These are phyloP conservation scores for Camellia japonica DNA, from an alignment of 148 eudicot genomes.

Conservation along the genomic window DNA sequence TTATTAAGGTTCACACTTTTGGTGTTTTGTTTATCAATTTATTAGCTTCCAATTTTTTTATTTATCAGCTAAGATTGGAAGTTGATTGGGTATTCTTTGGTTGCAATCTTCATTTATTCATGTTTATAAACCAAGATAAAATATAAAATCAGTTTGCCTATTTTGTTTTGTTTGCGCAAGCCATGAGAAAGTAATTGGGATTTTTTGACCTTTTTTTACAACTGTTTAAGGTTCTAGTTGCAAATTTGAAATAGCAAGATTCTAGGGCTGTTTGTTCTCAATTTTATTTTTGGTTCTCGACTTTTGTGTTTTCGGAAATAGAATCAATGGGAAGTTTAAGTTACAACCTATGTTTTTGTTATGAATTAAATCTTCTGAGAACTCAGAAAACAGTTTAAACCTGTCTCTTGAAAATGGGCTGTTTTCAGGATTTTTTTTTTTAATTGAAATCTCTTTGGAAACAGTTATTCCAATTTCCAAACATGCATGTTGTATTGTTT, in stretches of 20 bases:
- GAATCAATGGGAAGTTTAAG: neutral
- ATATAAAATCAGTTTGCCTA: neutral
- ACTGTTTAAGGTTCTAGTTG: conserved; percentile 5
- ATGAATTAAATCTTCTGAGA: neutral
- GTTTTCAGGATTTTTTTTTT: neutral
- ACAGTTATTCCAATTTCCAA: neutral
- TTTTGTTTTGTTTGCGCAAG: neutral
- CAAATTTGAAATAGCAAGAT: neutral
- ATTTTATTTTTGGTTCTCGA: neutral
- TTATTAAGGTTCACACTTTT: neutral
- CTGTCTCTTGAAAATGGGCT: neutral
- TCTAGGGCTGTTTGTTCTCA: neutral
- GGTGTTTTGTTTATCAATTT: neutral
- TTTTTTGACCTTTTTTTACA: neutral
- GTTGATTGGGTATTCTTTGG: neutral
- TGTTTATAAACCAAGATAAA: neutral
- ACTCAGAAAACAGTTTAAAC: neutral
- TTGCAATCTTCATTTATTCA: neutral
- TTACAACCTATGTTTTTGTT: neutral
- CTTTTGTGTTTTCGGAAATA: neutral
- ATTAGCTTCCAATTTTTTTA: neutral
- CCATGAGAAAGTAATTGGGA: neutral
- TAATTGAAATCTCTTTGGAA: neutral
- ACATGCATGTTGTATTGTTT: neutral
- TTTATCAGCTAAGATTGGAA: neutral